These are phyloP conservation scores for Casuarina equisetifolia DNA, from an alignment of 306 rosid genomes.

Conservation along the genomic window DNA sequence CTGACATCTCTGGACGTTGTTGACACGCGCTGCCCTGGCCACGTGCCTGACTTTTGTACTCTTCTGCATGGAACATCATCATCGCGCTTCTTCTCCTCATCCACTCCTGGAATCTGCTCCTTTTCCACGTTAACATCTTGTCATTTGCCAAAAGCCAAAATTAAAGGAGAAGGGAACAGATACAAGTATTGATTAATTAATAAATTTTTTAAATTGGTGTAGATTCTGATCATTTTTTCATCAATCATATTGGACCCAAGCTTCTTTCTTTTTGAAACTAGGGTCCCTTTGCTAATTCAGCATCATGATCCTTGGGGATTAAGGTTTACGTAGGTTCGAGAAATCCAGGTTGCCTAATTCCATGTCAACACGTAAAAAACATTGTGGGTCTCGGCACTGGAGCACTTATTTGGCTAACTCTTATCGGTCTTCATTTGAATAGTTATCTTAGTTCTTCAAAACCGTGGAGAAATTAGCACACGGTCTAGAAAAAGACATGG, in stretches of 20 bases:
- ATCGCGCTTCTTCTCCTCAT: background rate
- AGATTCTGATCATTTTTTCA: too few relatives aligned
- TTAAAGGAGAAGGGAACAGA: background rate
- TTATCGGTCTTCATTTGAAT: too few relatives aligned
- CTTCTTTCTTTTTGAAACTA: background rate
- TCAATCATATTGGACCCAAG: background rate
- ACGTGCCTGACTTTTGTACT: background rate
- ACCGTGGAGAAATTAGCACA: background rate
- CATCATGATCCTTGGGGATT: too few relatives aligned
- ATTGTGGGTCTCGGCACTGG: too few relatives aligned
- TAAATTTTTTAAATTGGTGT: too few relatives aligned
- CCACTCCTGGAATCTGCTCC: background rate
- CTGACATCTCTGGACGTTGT: background rate
- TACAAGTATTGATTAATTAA: too few relatives aligned
- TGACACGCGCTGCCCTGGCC: conserved; percentile 2
- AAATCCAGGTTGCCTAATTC: too few relatives aligned
- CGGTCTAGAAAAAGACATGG: background rate
- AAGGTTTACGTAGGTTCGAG: too few relatives aligned
- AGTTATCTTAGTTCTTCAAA: background rate
- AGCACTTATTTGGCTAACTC: background rate
- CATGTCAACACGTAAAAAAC: too few relatives aligned
- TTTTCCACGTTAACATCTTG: background rate
- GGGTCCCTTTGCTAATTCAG: too few relatives aligned
- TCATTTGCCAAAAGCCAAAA: background rate
- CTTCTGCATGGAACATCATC: conserved; percentile 1